These are phyloP conservation scores for Nigrospora osmanthi DNA, from an alignment of 2,329 filamentous ascomycete species.

Conservation along the genomic window DNA sequence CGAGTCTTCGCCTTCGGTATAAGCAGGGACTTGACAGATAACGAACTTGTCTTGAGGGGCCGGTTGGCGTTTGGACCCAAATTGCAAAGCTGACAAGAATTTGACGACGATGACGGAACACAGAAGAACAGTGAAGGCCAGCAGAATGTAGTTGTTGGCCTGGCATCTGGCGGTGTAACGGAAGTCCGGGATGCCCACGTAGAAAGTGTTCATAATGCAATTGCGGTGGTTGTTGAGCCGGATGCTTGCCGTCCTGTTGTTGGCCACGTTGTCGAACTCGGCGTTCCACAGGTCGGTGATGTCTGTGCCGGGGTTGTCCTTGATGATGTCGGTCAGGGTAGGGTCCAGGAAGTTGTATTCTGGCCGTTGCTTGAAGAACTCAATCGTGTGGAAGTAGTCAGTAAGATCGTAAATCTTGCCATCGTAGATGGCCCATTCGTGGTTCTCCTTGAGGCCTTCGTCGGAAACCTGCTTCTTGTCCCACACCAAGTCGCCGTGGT, in stretches of 20 bases:
- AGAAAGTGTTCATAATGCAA: constrained; percentile 80
- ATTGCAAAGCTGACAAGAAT: constrained; percentile 87
- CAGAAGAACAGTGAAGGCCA: constrained; percentile 80
- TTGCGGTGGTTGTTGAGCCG: constrained; percentile 59
- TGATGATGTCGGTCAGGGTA: constrained; percentile 59
- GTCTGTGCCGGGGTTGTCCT: constrained; percentile 71
- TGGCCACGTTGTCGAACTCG: constrained; percentile 36
- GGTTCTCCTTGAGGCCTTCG: constrained; percentile 59
- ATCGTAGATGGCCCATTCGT: constrained; percentile 74
- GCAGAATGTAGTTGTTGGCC: constrained; percentile 83
- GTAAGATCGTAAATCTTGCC: constrained; percentile 80
- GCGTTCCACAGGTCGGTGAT: constrained; percentile 59
- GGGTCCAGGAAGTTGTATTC: constrained; percentile 66
- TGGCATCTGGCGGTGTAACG: constrained; percentile 67
- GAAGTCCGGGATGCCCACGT: constrained; percentile 79
- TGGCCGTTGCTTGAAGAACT: constrained; percentile 43
- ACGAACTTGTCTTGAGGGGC: constrained; percentile 96
- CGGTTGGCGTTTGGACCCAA: constrained; percentile 84
- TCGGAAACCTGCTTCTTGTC: constrained; percentile 47
- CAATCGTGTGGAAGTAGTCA: constrained; percentile 77
- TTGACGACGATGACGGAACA: constrained; percentile 76
- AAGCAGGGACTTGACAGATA: constrained; percentile 95
- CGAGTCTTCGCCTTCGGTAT: constrained; percentile 96
- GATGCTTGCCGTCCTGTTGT: constrained; percentile 42
- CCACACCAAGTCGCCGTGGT: constrained; percentile 80